Evolutionary conservation across 2,329 filamentous ascomycete genomes (phyloP).

Genomic region (Kalaharituber pfeilii): DNA sequence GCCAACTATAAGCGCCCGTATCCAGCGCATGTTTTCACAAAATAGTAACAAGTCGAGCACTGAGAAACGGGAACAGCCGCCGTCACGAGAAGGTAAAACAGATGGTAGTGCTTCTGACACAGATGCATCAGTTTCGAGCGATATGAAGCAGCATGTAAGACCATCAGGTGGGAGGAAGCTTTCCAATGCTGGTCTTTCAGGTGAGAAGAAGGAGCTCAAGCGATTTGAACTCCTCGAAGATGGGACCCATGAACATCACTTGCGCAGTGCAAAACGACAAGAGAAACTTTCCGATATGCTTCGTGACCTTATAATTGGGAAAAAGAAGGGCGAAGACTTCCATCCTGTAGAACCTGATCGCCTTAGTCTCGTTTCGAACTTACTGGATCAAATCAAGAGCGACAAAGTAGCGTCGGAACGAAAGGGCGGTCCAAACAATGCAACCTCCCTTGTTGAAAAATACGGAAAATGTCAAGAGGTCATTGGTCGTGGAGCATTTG

Average conservation of each 20-base stretch:
- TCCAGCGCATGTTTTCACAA: constrained; percentile 19
- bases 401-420: constrained; percentile 64
- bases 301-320: constrained; percentile 61
- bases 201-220: constrained; percentile 11
- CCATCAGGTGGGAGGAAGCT: not conserved
- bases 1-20: constrained; percentile 15
- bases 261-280: constrained; percentile 78
- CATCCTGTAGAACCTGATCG: constrained; percentile 45
- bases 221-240: constrained; percentile 43
- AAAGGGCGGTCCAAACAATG: constrained; percentile 56
- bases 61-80: not conserved
- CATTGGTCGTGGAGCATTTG: constrained; percentile 88
- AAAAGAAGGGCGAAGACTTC: constrained; percentile 55
- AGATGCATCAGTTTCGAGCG: constrained; percentile 5
- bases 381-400: constrained; percentile 82
- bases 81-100: constrained; percentile 8
- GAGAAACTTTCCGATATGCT: constrained; percentile 91
- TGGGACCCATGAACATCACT: constrained; percentile 67
- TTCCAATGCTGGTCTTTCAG: constrained; percentile 2
- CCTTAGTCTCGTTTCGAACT: constrained; percentile 81
- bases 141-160: not conserved
- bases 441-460: constrained; percentile 74
- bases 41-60: constrained; percentile 8
- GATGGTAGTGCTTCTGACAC: constrained; percentile 17
- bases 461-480: constrained; percentile 98